phyloP scores from a whole-genome alignment of 2,329 filamentous ascomycete genomes.

The Penicillium verrucosum region DNA sequence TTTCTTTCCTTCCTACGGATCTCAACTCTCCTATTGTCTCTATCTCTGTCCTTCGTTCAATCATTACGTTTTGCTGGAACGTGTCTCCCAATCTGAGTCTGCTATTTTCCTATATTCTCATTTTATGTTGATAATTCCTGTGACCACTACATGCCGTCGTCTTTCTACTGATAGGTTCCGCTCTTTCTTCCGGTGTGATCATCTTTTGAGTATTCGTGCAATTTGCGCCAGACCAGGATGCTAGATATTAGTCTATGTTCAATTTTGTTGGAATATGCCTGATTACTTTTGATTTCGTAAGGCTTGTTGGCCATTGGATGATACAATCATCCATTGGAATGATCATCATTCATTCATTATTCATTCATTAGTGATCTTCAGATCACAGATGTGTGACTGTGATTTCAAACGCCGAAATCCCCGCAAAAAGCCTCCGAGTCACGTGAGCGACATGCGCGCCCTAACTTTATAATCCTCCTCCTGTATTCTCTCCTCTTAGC shows the following conservation, averaged over 20 bases:
- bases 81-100: conserved; percentile 4
- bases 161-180: conserved; percentile 8
- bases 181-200: conserved; percentile 14
- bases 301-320: no score
- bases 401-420: not conserved
- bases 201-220: conserved; percentile 13
- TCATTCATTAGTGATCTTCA: not conserved
- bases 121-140: conserved; percentile 21
- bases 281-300: not conserved
- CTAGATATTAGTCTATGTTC: conserved; percentile 10
- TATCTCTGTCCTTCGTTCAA: conserved; percentile 8
- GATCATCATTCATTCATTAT: not conserved
- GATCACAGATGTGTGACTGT: not conserved
- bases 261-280: not conserved
- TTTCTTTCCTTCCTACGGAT: conserved; percentile 1
- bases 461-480: not conserved
- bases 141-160: conserved; percentile 9
- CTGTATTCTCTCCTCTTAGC: not conserved
- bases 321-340: not conserved
- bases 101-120: conserved; percentile 7
- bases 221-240: conserved; percentile 15
- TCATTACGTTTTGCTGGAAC: not conserved
- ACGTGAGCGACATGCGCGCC: not conserved
- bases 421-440: not conserved
- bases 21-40: conserved; percentile 1